Conservation (phyloP, 768 basidiomycete genomes). For the Myochromella boudieri region DNA sequence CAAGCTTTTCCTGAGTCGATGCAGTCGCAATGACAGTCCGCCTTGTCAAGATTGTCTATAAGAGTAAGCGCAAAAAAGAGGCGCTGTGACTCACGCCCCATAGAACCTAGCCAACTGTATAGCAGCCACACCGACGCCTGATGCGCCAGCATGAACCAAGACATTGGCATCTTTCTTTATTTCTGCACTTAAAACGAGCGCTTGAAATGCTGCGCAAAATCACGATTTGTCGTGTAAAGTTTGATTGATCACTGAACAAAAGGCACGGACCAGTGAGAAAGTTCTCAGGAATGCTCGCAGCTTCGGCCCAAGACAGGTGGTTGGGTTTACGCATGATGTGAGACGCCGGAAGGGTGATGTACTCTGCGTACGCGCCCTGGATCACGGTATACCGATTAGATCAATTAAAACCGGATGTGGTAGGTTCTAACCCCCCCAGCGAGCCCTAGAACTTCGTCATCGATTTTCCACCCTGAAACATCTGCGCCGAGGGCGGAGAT, state of each 20-base stretch:
- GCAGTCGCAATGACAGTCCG: constrained; percentile 81
- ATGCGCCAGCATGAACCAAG: constrained; percentile 88
- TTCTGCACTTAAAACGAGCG: constrained; percentile 61
- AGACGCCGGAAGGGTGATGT: constrained; percentile 62
- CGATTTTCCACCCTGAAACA: constrained; percentile 54
- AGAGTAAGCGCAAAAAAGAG: neutral
- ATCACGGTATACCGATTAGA: constrained; percentile 1
- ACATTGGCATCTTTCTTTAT: constrained; percentile 72
- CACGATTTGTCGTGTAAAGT: neutral
- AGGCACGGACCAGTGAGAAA: constrained; percentile 81
- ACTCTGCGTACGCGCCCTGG: constrained; percentile 92
- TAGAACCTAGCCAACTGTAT: constrained; percentile 80
- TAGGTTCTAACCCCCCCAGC: constrained; percentile 64
- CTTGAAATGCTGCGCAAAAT: constrained; percentile 42
- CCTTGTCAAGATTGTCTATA: constrained; percentile 30
- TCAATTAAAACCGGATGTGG: constrained; percentile 2
- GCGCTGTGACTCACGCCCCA: constrained; percentile 58
- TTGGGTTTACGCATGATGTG: constrained; percentile 75
- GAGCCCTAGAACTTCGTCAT: constrained; percentile 79
- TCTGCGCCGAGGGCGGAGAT: constrained; percentile 54
- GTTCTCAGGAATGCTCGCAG: constrained; percentile 85
- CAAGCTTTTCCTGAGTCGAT: constrained; percentile 79
- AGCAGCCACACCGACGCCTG: constrained; percentile 86
- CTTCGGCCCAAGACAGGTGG: constrained; percentile 77
- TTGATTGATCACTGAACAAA: no score